Base-by-base conservation (phyloP, 805 yeast species). In the Candida oleophila region DNA sequence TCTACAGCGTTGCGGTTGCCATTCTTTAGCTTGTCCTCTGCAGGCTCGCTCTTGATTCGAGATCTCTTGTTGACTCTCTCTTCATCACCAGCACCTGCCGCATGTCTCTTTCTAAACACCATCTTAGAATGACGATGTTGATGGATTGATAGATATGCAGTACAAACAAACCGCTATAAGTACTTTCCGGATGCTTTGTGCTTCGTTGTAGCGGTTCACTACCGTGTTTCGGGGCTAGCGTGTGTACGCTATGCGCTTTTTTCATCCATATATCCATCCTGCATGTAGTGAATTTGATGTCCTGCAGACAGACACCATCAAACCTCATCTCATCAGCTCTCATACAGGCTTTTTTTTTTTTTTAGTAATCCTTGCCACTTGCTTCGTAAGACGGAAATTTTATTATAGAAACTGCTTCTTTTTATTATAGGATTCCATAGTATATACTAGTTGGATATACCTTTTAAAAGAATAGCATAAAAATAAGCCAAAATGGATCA, bases 261-360 rank as follows among this genome's bases (percentile, higher is more conserved):
- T n/a, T n/a, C n/a, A n/a, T n/a, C n/a, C n/a, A n/a, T n/a, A n/a
- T n/a, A n/a, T 25, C 30, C 22, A 4, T 36, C 39, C 39, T 36
- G 39, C 22, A 36, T 36, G 16, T 34, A 34, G 8, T 28, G 32
- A 28, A 15, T 36, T 20, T 25, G 5, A 11, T 25, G 30, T 25
- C 30, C 30, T 25, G 30, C 30, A 25, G 5, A 25, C 30, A 25
- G 5, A 7, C 30, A 7, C 11, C 9, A 7, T 7, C 30, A 55
- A 63, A 37, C 62, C 62, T 60, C 64, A n/a, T 60, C 66, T 38
- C 45, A 36, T 36, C 45, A 15, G 7, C 21, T 3, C 18, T 9
- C 30, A 22, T 16, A 16, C 19, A 34, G 19, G 18, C 39, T 15
- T 36, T 36, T 36, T 36, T 19, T 36, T 36, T 36, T 36, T 36